phyloP scores from a whole-genome alignment of 164 flowering plant genomes.

The Akebia trifoliata region DNA sequence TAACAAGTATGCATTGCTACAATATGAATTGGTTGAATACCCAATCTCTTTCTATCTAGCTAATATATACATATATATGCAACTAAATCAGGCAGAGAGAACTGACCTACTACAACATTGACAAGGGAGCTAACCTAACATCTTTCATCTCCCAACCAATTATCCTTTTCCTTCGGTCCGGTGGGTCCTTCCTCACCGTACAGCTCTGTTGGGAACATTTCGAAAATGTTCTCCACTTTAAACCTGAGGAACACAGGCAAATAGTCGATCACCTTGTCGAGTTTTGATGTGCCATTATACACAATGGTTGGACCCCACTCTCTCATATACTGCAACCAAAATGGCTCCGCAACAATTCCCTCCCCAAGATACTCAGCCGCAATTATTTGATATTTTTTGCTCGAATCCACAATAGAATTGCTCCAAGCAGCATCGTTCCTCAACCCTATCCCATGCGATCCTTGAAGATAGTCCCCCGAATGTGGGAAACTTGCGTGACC shows the following conservation, averaged over 20 bases:
- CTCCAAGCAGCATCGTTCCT: conserved; percentile 71
- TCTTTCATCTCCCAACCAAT: conserved; percentile 84
- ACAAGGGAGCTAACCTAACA: too few species aligned
- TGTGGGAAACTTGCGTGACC: conserved; percentile 65
- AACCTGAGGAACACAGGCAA: conserved; percentile 48
- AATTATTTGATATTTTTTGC: conserved; percentile 50
- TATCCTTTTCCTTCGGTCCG: conserved; percentile 84
- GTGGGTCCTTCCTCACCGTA: conserved; percentile 91
- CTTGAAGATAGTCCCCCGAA: conserved; percentile 41
- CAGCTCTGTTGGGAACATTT: conserved; percentile 58
- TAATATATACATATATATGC: too few species aligned
- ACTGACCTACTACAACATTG: too few species aligned
- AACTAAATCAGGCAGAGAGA: too few species aligned
- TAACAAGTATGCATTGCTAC: too few species aligned
- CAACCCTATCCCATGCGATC: conserved; percentile 47
- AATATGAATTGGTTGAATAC: too few species aligned
- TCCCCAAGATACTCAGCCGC: conserved; percentile 83
- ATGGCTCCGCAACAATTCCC: conserved; percentile 50
- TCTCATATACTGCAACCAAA: conserved; percentile 87
- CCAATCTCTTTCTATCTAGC: too few species aligned
- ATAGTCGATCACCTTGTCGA: conserved; percentile 43
- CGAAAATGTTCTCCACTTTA: conserved; percentile 54
- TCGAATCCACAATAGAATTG: conserved; percentile 52
- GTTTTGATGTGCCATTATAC: conserved; percentile 51
- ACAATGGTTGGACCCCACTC: conserved; percentile 82